Evolutionary conservation across 2,329 filamentous ascomycete genomes (phyloP).

Genomic region (Colletotrichum simmondsii): DNA sequence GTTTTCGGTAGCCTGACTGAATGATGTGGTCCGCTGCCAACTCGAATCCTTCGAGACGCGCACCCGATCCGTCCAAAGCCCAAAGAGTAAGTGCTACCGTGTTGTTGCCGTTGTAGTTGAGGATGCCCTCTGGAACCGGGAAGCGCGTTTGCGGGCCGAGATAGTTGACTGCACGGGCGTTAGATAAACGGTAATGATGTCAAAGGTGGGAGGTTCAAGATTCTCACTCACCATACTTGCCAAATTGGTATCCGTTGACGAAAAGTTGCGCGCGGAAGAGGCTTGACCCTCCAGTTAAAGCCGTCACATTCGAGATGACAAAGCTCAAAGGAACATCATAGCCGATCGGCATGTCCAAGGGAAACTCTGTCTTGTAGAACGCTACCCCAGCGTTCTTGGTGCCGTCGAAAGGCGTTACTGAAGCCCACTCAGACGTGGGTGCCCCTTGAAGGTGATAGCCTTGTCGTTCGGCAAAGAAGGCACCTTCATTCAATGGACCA

Average conservation of each 20-base stretch:
- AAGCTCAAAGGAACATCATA: constrained; percentile 69
- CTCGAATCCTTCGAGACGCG: constrained; percentile 42
- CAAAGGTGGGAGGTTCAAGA: not conserved
- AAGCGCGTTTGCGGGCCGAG: constrained; percentile 75
- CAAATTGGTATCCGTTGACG: constrained; percentile 78
- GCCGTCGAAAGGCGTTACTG: constrained; percentile 47
- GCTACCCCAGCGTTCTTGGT: constrained; percentile 59
- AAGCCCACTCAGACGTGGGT: constrained; percentile 55
- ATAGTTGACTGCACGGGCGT: constrained; percentile 58
- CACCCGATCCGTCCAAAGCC: constrained; percentile 65
- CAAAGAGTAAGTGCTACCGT: constrained; percentile 72
- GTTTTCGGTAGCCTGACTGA: constrained; percentile 26
- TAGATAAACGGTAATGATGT: not conserved
- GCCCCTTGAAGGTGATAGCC: constrained; percentile 65
- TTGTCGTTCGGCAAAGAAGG: constrained; percentile 64
- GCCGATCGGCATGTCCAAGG: constrained; percentile 57
- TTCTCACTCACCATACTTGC: constrained; percentile 55
- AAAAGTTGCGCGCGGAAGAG: constrained; percentile 69
- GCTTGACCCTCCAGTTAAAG: not conserved
- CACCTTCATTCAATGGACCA: constrained; percentile 71
- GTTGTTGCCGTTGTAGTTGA: constrained; percentile 74
- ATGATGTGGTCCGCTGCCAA: constrained; percentile 55
- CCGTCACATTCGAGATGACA: constrained; percentile 57
- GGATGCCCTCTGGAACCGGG: constrained; percentile 74
- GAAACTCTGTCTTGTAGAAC: constrained; percentile 65